Base-by-base conservation (phyloP, 805 yeast species). In the Teunomyces cretensis region DNA sequence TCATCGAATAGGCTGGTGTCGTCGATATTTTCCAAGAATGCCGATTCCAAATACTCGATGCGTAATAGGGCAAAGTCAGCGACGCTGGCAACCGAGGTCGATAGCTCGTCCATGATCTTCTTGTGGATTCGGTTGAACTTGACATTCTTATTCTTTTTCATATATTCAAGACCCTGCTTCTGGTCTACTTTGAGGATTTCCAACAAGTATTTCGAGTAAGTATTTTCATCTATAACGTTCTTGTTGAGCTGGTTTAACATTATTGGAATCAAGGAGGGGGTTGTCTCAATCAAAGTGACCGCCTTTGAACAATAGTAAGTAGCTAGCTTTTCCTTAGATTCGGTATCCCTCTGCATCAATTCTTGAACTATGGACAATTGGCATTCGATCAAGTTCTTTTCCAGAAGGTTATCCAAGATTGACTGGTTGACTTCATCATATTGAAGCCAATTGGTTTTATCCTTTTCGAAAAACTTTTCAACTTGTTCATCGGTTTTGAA, bases 21-120 rank as follows among this genome's bases (percentile, higher is more conserved):
- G 6, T 44, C 44, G 2, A 44, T 42, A 9, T 48, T 52, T 9
- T 64, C 69, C 14, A 47, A 13, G 38, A 62, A 62, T 0, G 60
- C 40, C 16, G 63, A 55, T 47, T 72, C 75, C 15, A 68, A 49
- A 39, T 62, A 62, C 32, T 72, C 75, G 11, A 68, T 55, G 42
- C 63, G 66, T 9, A 72, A 57, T 1, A 53, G 47, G 0, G 66
- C 47, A 44, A 68, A 62, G 26, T 53, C 61, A 11, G 53, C 31
- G 31, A 57, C 62, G 19, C 57, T 50, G 9, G 46, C 42, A 13
- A 52, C 44, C 2, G 58, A 50, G 17, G 52, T 48, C 5, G 66
- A 47, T 1, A 68, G 43, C 33, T 68, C 68, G 28, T 58, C 51
- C 52, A 71, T 50, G 16, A 72, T 67, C 9, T 51, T 50, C 38